A percentile compares a stretch with the other conserved stretches of the same genome.
Evolutionary conservation across 164 flowering plant genomes (phyloP).

Genomic region (Sedum album): DNA sequence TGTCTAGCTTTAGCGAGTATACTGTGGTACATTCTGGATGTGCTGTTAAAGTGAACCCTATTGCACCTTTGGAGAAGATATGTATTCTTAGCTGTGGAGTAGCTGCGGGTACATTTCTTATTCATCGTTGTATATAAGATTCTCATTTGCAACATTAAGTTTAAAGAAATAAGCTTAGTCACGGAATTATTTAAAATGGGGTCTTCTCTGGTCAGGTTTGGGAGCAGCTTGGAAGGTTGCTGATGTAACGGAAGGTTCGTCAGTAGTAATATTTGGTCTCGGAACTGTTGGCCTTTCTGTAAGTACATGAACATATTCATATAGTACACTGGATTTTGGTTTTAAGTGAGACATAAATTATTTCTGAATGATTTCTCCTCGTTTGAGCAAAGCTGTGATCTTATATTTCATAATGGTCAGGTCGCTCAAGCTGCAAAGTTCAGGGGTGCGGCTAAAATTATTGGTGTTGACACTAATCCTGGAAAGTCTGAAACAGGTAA

Average conservation of each 20-base stretch:
- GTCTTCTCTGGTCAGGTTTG: conserved; percentile 42
- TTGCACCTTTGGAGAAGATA: conserved; percentile 72
- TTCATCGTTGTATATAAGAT: neutral
- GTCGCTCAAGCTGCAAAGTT: conserved; percentile 89
- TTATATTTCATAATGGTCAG: conserved; percentile 23
- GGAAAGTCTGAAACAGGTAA: conserved; percentile 62
- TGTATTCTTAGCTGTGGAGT: conserved; percentile 96
- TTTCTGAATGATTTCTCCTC: neutral
- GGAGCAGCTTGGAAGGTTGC: conserved; percentile 99
- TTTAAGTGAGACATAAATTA: neutral
- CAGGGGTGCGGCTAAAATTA: conserved; percentile 75
- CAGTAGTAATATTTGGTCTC: conserved; percentile 83
- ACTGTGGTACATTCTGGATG: conserved; percentile 82
- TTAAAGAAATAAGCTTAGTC: neutral
- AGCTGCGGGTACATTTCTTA: conserved; percentile 61
- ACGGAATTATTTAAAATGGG: no score
- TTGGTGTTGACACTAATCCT: conserved; percentile 79
- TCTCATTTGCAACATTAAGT: neutral
- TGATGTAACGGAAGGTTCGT: conserved; percentile 68
- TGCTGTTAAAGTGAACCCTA: conserved; percentile 71
- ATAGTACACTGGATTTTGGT: no score
- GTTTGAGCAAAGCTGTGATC: neutral
- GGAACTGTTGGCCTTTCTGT: conserved; percentile 98
- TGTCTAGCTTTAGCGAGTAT: neutral
- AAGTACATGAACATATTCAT: conserved; percentile 42